A percentile compares a stretch with the other conserved stretches of the same genome.
phyloP scores from a whole-genome alignment of 2,329 filamentous ascomycete species.

The Botrytis fabae region DNA sequence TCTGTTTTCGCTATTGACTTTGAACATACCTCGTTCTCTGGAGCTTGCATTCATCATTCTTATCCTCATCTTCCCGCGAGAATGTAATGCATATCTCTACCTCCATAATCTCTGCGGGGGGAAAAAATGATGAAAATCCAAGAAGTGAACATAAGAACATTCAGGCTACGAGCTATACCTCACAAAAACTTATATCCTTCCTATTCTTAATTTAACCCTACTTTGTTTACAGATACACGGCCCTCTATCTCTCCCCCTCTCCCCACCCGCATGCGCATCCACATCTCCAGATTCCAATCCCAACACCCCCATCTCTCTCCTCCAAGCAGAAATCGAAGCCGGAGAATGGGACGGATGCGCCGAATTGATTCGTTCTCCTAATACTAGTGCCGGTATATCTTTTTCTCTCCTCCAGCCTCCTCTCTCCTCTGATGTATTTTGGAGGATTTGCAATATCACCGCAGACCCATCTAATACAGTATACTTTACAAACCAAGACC shows the following conservation, averaged over 20 bases:
- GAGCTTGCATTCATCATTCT: too few relatives aligned
- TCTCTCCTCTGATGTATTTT: background rate
- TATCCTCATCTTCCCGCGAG: background rate
- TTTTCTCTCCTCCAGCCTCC: background rate
- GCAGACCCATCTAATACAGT: background rate
- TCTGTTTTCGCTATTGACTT: background rate
- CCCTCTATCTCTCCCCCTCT: background rate
- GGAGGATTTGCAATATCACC: background rate
- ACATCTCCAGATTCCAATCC: background rate
- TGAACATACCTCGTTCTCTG: background rate
- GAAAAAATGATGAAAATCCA: background rate
- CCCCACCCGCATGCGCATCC: too few relatives aligned
- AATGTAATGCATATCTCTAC: background rate
- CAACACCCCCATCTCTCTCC: background rate
- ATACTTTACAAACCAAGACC: too few relatives aligned
- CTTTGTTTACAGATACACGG: background rate
- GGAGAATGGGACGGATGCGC: background rate
- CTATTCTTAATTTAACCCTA: background rate
- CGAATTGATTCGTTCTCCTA: background rate
- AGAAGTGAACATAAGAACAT: background rate
- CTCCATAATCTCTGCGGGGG: too few relatives aligned
- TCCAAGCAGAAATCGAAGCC: background rate
- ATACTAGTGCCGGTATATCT: background rate
- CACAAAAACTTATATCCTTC: background rate
- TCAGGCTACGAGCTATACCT: background rate